phyloP scores from a whole-genome alignment of 2,329 filamentous ascomycete species.

The Alternaria gaisen region DNA sequence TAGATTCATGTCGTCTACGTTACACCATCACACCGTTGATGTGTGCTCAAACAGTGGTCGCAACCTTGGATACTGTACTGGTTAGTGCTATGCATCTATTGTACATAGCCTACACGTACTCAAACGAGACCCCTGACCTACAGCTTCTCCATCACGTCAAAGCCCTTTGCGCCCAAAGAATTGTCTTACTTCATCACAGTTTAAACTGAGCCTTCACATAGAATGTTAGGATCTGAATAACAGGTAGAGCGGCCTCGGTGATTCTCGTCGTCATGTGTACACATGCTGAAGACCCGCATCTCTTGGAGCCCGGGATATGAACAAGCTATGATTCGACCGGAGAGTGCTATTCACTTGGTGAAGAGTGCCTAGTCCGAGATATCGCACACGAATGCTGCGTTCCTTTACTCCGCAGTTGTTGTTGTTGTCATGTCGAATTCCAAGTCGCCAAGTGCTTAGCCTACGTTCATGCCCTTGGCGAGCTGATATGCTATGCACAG shows the following conservation, averaged over 20 bases:
- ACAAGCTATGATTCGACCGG: not conserved
- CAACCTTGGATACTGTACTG: not conserved
- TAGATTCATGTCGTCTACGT: not conserved
- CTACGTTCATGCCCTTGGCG: slow-evolving; percentile 7
- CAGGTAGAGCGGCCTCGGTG: not conserved
- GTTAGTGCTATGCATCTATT: not conserved
- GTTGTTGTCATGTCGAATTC: slow-evolving; percentile 4
- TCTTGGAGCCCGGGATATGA: not conserved
- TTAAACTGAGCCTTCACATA: not conserved
- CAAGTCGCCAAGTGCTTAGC: slow-evolving; percentile 17
- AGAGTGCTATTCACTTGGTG: not conserved
- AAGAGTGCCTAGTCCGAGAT: not conserved
- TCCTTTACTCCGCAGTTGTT: slow-evolving; percentile 5
- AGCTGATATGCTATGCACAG: not conserved
- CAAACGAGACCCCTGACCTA: not conserved
- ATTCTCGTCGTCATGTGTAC: not conserved
- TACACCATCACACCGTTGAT: not conserved
- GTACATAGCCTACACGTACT: not conserved
- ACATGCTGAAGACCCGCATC: not conserved
- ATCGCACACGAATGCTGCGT: not conserved
- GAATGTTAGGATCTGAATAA: not conserved
- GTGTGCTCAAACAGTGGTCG: not conserved
- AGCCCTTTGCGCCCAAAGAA: not conserved
- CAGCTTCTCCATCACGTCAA: not conserved
- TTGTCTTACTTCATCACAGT: not conserved